These are phyloP conservation scores for Pseudogymnoascus sp. DNA, from an alignment of 2,329 filamentous ascomycete species.

Conservation along the genomic window DNA sequence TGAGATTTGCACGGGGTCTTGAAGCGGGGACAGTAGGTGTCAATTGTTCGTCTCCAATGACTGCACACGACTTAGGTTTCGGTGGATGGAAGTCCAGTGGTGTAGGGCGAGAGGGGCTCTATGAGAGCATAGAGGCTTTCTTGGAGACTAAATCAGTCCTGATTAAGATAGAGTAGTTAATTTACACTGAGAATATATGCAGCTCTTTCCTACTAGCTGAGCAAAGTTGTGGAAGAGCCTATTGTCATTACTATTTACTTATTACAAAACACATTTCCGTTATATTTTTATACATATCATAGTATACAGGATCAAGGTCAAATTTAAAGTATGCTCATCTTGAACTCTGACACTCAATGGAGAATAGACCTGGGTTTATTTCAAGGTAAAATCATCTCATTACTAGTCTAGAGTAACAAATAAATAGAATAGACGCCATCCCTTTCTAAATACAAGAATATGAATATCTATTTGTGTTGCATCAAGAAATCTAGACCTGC, in stretches of 20 bases:
- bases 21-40: constrained; percentile 42
- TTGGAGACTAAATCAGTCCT: constrained; percentile 22
- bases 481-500: neutral
- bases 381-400: neutral
- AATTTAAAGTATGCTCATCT: no score
- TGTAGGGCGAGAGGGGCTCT: constrained; percentile 19
- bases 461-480: neutral
- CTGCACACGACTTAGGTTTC: constrained; percentile 19
- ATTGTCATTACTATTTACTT: no score
- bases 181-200: no score
- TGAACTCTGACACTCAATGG: no score
- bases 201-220: no score
- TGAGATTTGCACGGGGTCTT: constrained; percentile 40
- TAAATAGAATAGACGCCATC: neutral
- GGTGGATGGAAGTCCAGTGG: constrained; percentile 23
- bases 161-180: constrained; percentile 17
- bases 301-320: no score
- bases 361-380: no score
- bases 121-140: constrained; percentile 21
- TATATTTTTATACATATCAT: no score
- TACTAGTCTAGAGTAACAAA: neutral
- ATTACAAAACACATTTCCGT: no score
- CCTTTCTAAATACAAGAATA: neutral
- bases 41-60: constrained; percentile 23
- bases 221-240: no score